Evolutionary conservation across 2,329 filamentous ascomycete genomes (phyloP), one percentile per base, ranked within the genome.

Genomic region (Endoconidiophora polonica): DNA sequence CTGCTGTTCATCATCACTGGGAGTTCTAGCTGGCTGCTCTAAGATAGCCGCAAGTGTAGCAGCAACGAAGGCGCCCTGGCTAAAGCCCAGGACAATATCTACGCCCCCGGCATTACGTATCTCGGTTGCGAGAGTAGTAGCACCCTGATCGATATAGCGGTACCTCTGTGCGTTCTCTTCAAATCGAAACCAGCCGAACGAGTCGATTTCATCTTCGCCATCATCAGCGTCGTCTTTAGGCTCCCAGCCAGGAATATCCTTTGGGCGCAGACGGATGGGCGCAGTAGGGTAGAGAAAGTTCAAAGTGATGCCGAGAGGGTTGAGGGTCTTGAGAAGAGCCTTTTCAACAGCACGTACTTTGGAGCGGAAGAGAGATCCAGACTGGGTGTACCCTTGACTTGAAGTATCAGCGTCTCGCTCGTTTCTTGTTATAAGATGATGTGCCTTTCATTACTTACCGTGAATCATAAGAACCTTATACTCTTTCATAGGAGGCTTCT

Each of bases 331-430:
- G 54, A 70, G 64, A 52, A 95, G 74, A 49, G 81, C 70, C 64
- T 95, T 94, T 58, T 87, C 78, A 1, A 95, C 71, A 9, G 86
- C 86, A 63, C 86, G 84, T 43, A 86, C 93, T 68, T 95, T 95
- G 63, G 81, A 76, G 62, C 78, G 81, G 74, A 95, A 95, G 55
- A 87, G 70, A 3, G 80, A 65, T 3, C 88, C 87, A 24, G 85
- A 93, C 70, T 96, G 90, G 5, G 90, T 94, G 74, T 80, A 95
- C 64, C 90, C 83, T 80, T 51, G 9, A 37, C 14, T 18, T 46
- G 49, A 5, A 24, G 24, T 36, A 43, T 47, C 9, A 49, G 29
- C 12, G 7, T 33, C 29, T 33, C 7, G 12, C 29, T 33, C 12
- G 29, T 9, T 10, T 33, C 29, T 33, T 12, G 29, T 33, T 33